phyloP scores from a whole-genome alignment of 148 eudicot species.

The Camellia japonica region DNA sequence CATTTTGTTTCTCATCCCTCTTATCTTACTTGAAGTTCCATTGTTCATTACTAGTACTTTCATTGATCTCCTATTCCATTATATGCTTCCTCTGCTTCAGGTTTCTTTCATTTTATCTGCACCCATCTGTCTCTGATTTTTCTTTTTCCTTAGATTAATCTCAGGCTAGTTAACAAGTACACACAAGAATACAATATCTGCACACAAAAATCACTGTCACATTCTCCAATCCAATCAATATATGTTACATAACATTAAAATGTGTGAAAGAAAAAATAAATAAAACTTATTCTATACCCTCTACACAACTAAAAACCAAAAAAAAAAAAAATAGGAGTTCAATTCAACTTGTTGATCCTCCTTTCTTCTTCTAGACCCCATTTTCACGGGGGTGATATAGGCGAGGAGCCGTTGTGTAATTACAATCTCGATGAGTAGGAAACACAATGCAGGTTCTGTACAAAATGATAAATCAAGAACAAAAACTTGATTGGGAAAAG shows the following conservation, averaged over 20 bases:
- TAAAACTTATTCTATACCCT: constrained; percentile 44
- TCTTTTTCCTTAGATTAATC: not conserved
- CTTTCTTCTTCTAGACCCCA: constrained; percentile 32
- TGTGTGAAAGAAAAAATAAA: constrained; percentile 29
- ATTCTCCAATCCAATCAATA: constrained; percentile 34
- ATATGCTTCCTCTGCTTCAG: not conserved
- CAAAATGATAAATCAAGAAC: constrained; percentile 40
- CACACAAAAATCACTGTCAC: constrained; percentile 19
- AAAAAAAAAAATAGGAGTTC: constrained; percentile 37
- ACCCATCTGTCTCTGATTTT: not conserved
- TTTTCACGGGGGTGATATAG: constrained; percentile 37
- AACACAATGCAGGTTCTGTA: constrained; percentile 48
- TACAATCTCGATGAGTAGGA: constrained; percentile 47
- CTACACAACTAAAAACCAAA: constrained; percentile 41
- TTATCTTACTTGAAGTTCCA: not conserved
- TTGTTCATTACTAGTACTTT: not conserved
- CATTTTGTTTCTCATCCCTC: not conserved
- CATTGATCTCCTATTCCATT: not conserved
- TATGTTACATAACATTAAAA: constrained; percentile 48
- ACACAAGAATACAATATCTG: constrained; percentile 26
- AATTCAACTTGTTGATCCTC: constrained; percentile 49
- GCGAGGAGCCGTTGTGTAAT: constrained; percentile 73
- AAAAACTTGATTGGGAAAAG: constrained; percentile 33
- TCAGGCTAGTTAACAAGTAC: not conserved
- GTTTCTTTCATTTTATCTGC: not conserved